Conservation (phyloP, 768 basidiomycete genomes). For the Lentinula guzmanii region DNA sequence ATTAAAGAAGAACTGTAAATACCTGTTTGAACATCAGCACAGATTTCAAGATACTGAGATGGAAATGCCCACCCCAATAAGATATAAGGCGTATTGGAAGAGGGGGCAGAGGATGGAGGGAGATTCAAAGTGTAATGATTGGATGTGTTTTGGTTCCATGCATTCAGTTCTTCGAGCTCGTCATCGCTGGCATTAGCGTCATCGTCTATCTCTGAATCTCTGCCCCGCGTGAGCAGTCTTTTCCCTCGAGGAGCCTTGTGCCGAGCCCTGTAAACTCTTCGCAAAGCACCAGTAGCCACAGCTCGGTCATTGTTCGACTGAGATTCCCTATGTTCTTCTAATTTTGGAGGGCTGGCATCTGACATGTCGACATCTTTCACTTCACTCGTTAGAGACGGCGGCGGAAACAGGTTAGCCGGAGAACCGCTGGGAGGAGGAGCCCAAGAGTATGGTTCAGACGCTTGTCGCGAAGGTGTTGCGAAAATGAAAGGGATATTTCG, state of each 20-base stretch:
- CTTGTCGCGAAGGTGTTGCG: slow-evolving; percentile 41
- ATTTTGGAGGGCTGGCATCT: slow-evolving; percentile 57
- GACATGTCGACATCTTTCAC: slow-evolving; percentile 70
- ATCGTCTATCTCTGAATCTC: slow-evolving; percentile 30
- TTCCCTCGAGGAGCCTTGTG: slow-evolving; percentile 35
- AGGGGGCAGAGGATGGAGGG: slow-evolving; percentile 45
- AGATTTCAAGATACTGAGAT: slow-evolving; percentile 3
- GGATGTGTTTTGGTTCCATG: slow-evolving; percentile 51
- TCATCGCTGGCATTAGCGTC: slow-evolving; percentile 45
- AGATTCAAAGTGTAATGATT: slow-evolving; percentile 84
- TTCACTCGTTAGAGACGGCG: slow-evolving; percentile 32
- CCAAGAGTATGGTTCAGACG: slow-evolving; percentile 51
- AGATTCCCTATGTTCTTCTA: slow-evolving; percentile 27
- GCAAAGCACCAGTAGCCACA: slow-evolving; percentile 61
- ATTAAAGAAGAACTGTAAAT: slow-evolving; percentile 95
- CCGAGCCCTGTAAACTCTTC: slow-evolving; percentile 59
- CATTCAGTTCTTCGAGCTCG: slow-evolving; percentile 23
- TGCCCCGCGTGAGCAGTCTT: slow-evolving; percentile 15
- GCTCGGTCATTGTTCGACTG: slow-evolving; percentile 35
- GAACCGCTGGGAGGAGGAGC: slow-evolving; percentile 57
- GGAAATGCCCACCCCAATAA: slow-evolving; percentile 66
- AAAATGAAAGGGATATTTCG: slow-evolving; percentile 73
- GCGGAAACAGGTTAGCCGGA: slow-evolving; percentile 53
- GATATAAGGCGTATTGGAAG: slow-evolving; percentile 71
- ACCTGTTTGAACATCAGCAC: slow-evolving; percentile 38